Evolutionary conservation across 2,329 filamentous ascomycete genomes (phyloP).

Genomic region (Chrysosporium keratinophilum): DNA sequence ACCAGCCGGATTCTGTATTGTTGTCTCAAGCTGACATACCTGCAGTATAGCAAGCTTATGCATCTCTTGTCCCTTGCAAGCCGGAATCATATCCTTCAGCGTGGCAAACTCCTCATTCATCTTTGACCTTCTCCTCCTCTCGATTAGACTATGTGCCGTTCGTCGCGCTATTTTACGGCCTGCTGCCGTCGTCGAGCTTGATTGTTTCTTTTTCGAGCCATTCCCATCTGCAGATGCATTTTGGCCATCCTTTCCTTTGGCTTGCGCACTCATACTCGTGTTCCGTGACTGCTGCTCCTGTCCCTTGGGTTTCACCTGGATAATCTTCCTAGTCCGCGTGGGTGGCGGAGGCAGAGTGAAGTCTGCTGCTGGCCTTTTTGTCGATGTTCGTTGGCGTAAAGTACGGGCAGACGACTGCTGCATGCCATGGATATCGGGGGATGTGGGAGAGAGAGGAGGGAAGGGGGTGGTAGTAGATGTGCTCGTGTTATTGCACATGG

Average conservation of each 20-base stretch:
- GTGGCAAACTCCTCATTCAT: constrained; percentile 98
- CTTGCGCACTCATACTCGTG: constrained; percentile 23
- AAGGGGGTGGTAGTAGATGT: constrained; percentile 35
- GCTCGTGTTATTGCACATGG: constrained; percentile 19
- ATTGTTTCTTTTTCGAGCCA: constrained; percentile 62
- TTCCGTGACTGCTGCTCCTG: constrained; percentile 24
- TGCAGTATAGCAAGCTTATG: constrained; percentile 93
- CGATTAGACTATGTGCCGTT: constrained; percentile 91
- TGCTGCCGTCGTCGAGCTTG: constrained; percentile 58
- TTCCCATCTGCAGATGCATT: constrained; percentile 17
- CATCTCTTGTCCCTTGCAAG: constrained; percentile 89
- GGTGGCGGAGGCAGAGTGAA: constrained; percentile 86
- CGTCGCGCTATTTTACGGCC: constrained; percentile 93
- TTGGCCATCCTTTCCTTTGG: constrained; percentile 14
- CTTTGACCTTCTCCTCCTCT: constrained; percentile 78
- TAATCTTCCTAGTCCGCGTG: constrained; percentile 86
- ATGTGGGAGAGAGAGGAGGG: constrained; percentile 37
- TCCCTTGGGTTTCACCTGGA: constrained; percentile 78
- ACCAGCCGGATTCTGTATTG: neutral
- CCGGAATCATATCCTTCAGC: constrained; percentile 89
- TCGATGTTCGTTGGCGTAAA: constrained; percentile 25
- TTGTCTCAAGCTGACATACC: constrained; percentile 41
- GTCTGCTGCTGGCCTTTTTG: constrained; percentile 35
- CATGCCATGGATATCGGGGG: constrained; percentile 30
- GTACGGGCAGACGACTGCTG: constrained; percentile 1